Conservation (phyloP, 805 yeast species). For the Candida railenensis region DNA sequence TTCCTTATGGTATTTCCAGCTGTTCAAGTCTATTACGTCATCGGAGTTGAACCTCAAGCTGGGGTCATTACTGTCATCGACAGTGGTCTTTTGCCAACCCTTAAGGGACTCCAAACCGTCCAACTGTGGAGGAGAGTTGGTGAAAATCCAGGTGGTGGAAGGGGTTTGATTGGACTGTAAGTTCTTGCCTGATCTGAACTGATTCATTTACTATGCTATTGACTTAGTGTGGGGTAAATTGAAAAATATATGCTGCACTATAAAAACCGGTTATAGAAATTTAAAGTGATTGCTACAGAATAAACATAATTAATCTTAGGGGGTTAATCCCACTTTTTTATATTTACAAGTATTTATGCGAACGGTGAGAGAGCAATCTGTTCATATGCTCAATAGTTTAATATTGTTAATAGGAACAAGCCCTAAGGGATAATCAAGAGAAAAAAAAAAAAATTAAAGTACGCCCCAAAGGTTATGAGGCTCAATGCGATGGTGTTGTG, state of each 20-base stretch:
- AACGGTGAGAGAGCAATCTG: not conserved
- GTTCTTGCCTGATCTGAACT: not conserved
- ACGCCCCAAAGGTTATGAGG: no score
- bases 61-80: conserved; percentile 14
- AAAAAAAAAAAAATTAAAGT: not conserved
- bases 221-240: not conserved
- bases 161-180: not conserved
- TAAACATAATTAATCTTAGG: not conserved
- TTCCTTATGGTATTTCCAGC: conserved; percentile 30
- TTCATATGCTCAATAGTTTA: not conserved
- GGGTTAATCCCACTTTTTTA: not conserved
- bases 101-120: conserved; percentile 12
- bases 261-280: not conserved
- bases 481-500: no score
- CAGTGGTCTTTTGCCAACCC: conserved; percentile 37
- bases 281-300: not conserved
- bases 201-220: not conserved
- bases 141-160: conserved; percentile 3
- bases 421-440: not conserved
- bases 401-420: not conserved
- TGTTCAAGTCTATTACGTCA: conserved; percentile 47
- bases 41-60: conserved; percentile 13
- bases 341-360: not conserved
- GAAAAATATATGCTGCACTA: not conserved
- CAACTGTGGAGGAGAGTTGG: not conserved